A percentile compares a stretch with the other conserved stretches of the same genome.
Evolutionary conservation across 2,329 filamentous ascomycete species (phyloP).

Genomic region (Colletotrichum scovillei): DNA sequence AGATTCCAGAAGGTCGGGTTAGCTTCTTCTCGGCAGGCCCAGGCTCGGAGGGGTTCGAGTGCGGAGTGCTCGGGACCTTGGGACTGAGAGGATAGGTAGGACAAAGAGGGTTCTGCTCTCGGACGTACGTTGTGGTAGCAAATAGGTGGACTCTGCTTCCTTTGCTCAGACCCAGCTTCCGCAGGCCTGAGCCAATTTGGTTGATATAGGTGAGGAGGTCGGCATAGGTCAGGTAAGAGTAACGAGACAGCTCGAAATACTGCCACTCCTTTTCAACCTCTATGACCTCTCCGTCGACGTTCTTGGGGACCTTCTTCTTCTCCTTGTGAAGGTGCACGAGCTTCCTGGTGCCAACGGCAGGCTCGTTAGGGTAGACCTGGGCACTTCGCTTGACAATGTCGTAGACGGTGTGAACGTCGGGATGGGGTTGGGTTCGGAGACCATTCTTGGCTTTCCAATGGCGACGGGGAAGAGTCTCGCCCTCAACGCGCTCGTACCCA

Average conservation of each 20-base stretch:
- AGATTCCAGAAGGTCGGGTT: slow-evolving; percentile 28
- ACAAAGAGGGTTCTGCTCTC: neutral
- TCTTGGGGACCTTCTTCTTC: slow-evolving; percentile 90
- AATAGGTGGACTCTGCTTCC: slow-evolving; percentile 74
- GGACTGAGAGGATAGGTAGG: neutral
- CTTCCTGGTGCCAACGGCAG: slow-evolving; percentile 77
- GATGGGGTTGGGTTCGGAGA: slow-evolving; percentile 72
- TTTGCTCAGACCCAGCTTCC: slow-evolving; percentile 66
- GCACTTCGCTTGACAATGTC: slow-evolving; percentile 81
- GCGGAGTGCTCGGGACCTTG: slow-evolving; percentile 6
- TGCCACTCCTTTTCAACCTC: slow-evolving; percentile 93
- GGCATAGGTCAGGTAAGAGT: slow-evolving; percentile 80
- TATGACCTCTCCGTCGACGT: slow-evolving; percentile 81
- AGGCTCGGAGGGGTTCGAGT: neutral
- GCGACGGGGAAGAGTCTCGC: slow-evolving; percentile 87
- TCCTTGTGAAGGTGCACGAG: slow-evolving; percentile 84
- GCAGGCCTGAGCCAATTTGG: slow-evolving; percentile 78
- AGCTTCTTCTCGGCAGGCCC: slow-evolving; percentile 14
- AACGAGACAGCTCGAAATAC: slow-evolving; percentile 85
- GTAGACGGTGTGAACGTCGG: slow-evolving; percentile 80
- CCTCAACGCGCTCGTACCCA: slow-evolving; percentile 74
- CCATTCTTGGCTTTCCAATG: slow-evolving; percentile 78
- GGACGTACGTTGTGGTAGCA: slow-evolving; percentile 78
- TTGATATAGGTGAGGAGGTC: slow-evolving; percentile 80
- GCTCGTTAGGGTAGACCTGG: slow-evolving; percentile 69